Base-by-base conservation (phyloP, 83 land plant genomes). In the Picea engelmannii region DNA sequence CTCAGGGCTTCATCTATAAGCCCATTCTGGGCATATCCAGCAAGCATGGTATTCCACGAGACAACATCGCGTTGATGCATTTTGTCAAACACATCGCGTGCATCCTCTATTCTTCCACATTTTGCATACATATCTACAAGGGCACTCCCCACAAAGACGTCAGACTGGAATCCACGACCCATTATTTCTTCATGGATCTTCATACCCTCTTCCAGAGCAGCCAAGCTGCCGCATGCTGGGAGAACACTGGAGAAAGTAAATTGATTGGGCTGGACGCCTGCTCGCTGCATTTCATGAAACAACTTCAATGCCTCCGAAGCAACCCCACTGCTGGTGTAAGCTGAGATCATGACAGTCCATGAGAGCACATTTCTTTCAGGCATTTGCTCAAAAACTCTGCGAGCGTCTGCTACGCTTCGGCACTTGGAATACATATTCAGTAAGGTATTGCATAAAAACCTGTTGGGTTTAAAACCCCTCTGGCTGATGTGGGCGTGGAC, bases 331-430 rank as follows among this genome's bases (percentile, higher is more conserved):
- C 64, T 73, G 16, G 74, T 4, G 55, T 83, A 73, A 62, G 89
- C 89, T 12, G 85, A 69, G 42, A 90, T 85, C 16, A 87, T 68
- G 55, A 78, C 44, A 59, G 84, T 85, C 84, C 88, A 86, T 4
- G 89, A 70, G 55, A 87, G 73, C 44, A 83, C 85, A 80, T 90
- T 85, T 21, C 81, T 49, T 35, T 73, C 13, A 18, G 80, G 86
- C 83, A 87, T 83, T 83, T 85, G 77, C 52, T 83, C 81, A 78
- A 87, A 87, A 58, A 87, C 82, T 42, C 55, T 44, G 17, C 49
- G 74, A 42, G 85, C 82, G 66, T 42, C 73, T 11, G 13, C 75
- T 16, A 83, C 10, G 5, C 58, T 42, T 20, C 76, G 55, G 24
- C 82, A 83, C 49, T 83, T 83, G 5, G 40, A 27, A 68, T 83